Base-by-base conservation (phyloP, 257 asterid genomes). In the Solanum ossicruentum region DNA sequence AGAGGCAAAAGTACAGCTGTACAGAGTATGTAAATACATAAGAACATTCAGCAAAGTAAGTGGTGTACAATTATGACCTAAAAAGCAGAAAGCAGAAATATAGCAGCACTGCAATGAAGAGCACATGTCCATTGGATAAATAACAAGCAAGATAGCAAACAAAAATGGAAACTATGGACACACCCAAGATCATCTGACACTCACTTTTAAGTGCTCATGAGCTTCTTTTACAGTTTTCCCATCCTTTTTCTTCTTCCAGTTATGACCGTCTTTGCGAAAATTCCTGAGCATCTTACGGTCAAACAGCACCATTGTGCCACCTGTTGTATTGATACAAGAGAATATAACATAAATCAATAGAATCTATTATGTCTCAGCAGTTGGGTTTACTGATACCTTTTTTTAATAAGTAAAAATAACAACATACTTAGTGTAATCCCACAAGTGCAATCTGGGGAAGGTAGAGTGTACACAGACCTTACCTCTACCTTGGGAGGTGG, bases 141-240 rank as follows among this genome's bases (percentile, higher is more conserved):
- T 23, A 39, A 77, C 82, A 77, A 77, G 82, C 82, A 77, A 75
- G 63, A 23, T 26, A 77, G 61, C 82, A 73, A 73, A 45, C 39
- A 26, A 51, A 23, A 49, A 51, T 51, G 63, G 61, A 26, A 77
- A 23, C 5, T 20, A 66, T 66, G 43, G 43, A 70, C 84, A 81
- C 61, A 56, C 28, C 55, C 82, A 32, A 55, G 58, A 88, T 85
- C 72, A 77, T 75, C 21, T 73, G 88, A 57, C 82, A 77, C 92
- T 84, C 91, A 95, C 99, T 90, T 96, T 96, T 84, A 96, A 92
- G 93, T 94, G 98, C 84, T 96, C 98, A 32, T 96, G 99, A 87
- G 98, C 98, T 95, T 96, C 99, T 90, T 96, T 93, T 55, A 96
- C 97, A 73, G 98, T 93, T 92, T 96, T 96, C 51, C 98, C 98